Percentiles rank a stretch among this genome's conserved stretches.
phyloP scores from a whole-genome alignment of 306 rosid species.

The Ochetophila trinervis region DNA sequence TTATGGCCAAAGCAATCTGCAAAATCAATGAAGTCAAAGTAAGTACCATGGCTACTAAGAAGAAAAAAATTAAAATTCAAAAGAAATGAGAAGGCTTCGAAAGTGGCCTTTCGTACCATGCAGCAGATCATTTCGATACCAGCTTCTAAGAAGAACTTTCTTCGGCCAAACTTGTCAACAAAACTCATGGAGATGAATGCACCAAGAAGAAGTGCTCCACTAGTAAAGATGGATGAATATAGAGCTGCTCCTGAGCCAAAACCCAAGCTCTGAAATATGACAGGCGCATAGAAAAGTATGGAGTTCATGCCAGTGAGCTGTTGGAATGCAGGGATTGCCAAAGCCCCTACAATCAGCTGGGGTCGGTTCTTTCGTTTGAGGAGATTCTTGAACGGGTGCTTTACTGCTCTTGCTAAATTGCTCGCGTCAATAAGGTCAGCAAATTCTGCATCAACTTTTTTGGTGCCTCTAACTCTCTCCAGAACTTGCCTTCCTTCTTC shows the following conservation, averaged over 20 bases:
- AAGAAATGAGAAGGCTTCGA: not conserved
- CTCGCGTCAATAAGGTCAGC: constrained; percentile 88
- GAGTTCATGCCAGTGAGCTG: constrained; percentile 97
- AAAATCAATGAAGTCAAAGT: not conserved
- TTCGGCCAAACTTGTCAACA: constrained; percentile 85
- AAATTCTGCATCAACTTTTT: constrained; percentile 79
- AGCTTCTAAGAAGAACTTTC: constrained; percentile 90
- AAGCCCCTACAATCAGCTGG: constrained; percentile 83
- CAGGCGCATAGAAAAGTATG: constrained; percentile 96
- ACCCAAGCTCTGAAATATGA: constrained; percentile 90
- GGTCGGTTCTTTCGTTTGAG: constrained; percentile 73
- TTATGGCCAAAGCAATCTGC: constrained; percentile 64
- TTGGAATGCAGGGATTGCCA: constrained; percentile 94
- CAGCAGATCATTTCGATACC: constrained; percentile 85
- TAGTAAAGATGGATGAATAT: constrained; percentile 72
- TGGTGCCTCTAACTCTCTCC: constrained; percentile 82
- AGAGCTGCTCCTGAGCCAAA: constrained; percentile 81
- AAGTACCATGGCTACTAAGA: not conserved
- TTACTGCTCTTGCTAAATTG: constrained; percentile 54
- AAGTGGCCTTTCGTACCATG: constrained; percentile 50
- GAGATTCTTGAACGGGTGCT: constrained; percentile 66
- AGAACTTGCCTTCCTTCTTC: constrained; percentile 69
- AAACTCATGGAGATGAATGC: constrained; percentile 75
- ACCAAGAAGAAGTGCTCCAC: constrained; percentile 78
- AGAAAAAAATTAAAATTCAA: not conserved